phyloP scores from a whole-genome alignment of 805 yeast genomes.

The Hanseniaspora thailandica region DNA sequence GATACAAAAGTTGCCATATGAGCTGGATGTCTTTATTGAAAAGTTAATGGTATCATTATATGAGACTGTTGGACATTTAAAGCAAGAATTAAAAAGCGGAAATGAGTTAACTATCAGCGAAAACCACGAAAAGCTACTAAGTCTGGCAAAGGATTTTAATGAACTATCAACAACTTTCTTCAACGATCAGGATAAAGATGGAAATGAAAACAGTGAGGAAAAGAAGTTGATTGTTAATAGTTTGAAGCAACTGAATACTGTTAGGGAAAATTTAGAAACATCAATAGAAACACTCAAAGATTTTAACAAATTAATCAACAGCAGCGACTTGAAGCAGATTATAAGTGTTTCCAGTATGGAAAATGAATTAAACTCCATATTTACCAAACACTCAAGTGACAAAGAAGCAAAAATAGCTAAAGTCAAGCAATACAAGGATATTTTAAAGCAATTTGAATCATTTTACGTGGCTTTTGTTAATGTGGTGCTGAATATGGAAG shows the following conservation, averaged over 20 bases:
- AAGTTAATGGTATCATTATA: constrained; percentile 16
- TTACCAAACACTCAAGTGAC: background rate
- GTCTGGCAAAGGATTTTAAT: background rate
- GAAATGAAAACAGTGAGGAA: background rate
- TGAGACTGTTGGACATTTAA: constrained; percentile 20
- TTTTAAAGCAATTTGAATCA: constrained; percentile 7
- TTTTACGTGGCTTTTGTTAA: constrained; percentile 4
- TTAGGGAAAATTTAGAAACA: background rate
- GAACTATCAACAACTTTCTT: background rate
- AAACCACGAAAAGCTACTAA: background rate
- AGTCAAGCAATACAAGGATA: background rate
- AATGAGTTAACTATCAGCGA: background rate
- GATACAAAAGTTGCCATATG: background rate
- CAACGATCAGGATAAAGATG: background rate
- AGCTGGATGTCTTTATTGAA: constrained; percentile 2
- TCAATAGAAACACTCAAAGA: background rate
- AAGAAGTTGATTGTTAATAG: background rate
- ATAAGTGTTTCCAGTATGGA: constrained; percentile 8
- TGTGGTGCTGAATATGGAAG: background rate
- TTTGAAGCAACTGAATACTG: background rate
- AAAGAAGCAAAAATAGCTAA: background rate
- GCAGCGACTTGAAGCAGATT: background rate
- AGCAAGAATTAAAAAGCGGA: constrained; percentile 20
- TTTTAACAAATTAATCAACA: background rate
- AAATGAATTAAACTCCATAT: background rate